Percentiles rank a stretch among this genome's conserved stretches.
These are phyloP conservation scores for Neurospora sp. DNA, from an alignment of 495 filamentous ascomycete genomes.

Conservation along the genomic window DNA sequence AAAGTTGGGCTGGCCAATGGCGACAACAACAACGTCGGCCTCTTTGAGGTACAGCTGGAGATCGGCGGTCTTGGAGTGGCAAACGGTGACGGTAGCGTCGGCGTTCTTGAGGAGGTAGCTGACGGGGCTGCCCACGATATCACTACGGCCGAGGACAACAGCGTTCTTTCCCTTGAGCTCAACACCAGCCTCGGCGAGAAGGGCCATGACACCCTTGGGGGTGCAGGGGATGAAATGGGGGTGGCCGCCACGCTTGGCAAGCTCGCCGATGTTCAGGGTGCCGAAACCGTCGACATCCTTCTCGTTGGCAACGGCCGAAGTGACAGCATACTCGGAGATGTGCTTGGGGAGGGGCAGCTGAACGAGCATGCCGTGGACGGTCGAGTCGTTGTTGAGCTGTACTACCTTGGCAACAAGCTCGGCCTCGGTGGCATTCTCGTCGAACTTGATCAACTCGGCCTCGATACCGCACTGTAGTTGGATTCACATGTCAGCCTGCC, in stretches of 20 bases:
- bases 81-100: conserved; percentile 91
- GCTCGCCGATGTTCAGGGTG: conserved; percentile 82
- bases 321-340: conserved; percentile 81
- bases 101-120: conserved; percentile 92
- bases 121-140: conserved; percentile 94
- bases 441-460: conserved; percentile 74
- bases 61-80: conserved; percentile 76
- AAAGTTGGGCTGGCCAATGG: conserved; percentile 79
- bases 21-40: conserved; percentile 84
- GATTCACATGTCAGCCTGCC: neutral
- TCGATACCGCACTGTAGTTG: conserved; percentile 65
- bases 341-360: conserved; percentile 84
- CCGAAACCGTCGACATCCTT: conserved; percentile 99
- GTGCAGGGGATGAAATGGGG: conserved; percentile 91
- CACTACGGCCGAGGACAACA: conserved; percentile 87
- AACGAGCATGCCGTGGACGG: conserved; percentile 86
- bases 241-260: conserved; percentile 83
- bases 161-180: conserved; percentile 82
- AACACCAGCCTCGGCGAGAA: conserved; percentile 75
- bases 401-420: conserved; percentile 77
- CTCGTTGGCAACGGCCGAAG: conserved; percentile 78
- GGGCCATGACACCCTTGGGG: conserved; percentile 91
- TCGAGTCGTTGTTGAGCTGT: conserved; percentile 74
- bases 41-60: conserved; percentile 63
- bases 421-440: conserved; percentile 68